A percentile compares a stretch with the other conserved stretches of the same genome.
Conservation (phyloP, 2,329 filamentous ascomycete genomes). For the Metarhizium anisopliae region DNA sequence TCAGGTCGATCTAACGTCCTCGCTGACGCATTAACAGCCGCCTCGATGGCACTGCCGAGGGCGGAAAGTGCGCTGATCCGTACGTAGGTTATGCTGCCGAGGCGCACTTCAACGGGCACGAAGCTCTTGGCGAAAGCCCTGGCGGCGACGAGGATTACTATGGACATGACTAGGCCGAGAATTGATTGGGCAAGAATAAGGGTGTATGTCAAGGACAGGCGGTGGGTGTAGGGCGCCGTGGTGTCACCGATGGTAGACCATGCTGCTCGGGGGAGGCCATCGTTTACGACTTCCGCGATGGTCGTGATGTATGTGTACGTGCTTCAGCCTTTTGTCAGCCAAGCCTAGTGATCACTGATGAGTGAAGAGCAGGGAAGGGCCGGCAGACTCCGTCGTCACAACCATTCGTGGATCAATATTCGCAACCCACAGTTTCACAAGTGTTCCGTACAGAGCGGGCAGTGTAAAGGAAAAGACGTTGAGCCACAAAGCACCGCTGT, state of each 20-base stretch:
- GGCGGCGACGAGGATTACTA: constrained; percentile 48
- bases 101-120: constrained; percentile 18
- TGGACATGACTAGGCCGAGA: constrained; percentile 49
- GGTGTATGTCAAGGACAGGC: constrained; percentile 53
- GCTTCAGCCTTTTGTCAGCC: not conserved
- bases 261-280: constrained; percentile 59
- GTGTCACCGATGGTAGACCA: constrained; percentile 63
- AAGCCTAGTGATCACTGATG: too few relatives aligned
- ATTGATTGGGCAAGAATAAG: constrained; percentile 50
- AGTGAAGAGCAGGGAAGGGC: too few relatives aligned
- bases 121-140: constrained; percentile 20
- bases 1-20: constrained; percentile 46
- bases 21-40: constrained; percentile 51
- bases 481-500: too few relatives aligned
- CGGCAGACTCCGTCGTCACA: too few relatives aligned
- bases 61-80: constrained; percentile 55
- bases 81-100: constrained; percentile 52
- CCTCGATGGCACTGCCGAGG: constrained; percentile 53
- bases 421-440: too few relatives aligned
- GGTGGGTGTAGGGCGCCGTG: constrained; percentile 39
- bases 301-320: constrained; percentile 61
- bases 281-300: constrained; percentile 60
- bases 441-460: too few relatives aligned
- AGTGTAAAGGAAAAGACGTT: too few relatives aligned
- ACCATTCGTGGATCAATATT: too few relatives aligned